phyloP scores from a whole-genome alignment of 2,329 filamentous ascomycete genomes.

The Aspergillus novoparasiticus region DNA sequence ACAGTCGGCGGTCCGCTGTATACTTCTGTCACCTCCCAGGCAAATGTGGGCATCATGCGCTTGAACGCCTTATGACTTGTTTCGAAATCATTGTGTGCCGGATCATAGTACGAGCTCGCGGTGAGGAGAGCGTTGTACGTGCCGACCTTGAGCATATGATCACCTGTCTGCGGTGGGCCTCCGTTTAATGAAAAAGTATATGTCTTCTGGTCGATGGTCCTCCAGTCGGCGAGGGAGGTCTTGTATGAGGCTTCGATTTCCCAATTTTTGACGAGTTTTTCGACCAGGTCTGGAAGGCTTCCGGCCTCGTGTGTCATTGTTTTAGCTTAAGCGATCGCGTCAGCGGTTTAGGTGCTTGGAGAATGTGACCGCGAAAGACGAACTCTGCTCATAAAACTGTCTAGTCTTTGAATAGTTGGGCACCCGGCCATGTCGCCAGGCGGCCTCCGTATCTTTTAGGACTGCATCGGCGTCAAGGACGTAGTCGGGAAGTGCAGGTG shows the following conservation, averaged over 20 bases:
- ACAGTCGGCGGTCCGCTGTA: constrained; percentile 66
- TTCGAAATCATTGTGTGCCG: constrained; percentile 62
- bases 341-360: neutral
- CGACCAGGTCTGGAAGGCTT: constrained; percentile 62
- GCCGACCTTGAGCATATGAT: constrained; percentile 68
- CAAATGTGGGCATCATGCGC: constrained; percentile 72
- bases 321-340: constrained; percentile 51
- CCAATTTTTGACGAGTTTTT: constrained; percentile 75
- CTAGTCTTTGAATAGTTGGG: constrained; percentile 68
- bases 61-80: constrained; percentile 71
- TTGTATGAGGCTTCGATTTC: constrained; percentile 73
- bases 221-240: constrained; percentile 62
- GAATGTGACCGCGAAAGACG: neutral
- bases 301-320: constrained; percentile 56
- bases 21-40: constrained; percentile 71
- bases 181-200: constrained; percentile 69
- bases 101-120: constrained; percentile 66
- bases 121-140: constrained; percentile 71
- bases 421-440: constrained; percentile 62
- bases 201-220: constrained; percentile 61
- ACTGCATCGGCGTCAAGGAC: constrained; percentile 62
- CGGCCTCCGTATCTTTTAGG: constrained; percentile 54
- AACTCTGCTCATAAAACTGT: constrained; percentile 61
- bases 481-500: constrained; percentile 54
- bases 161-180: constrained; percentile 56